Base-by-base conservation (phyloP, 176 grass and related monocot genomes). In the Aegilops sharonensis region DNA sequence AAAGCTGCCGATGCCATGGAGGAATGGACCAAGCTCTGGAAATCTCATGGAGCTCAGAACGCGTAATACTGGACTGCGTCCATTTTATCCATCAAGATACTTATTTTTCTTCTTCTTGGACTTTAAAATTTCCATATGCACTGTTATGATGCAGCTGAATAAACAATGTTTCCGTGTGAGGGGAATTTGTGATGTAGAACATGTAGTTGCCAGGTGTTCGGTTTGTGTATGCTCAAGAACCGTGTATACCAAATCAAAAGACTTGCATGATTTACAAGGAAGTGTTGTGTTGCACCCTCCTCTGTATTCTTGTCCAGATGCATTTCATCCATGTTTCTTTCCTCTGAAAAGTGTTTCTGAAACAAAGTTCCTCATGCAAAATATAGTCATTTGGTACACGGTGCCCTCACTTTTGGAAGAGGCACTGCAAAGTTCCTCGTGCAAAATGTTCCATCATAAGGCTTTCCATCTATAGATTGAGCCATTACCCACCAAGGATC, bases 11-110 rank as follows among this genome's bases (percentile, higher is more conserved):
- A 94, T 61, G 90, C 90, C 3, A 99, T 99, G 97, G 90, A 91
- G 59, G 94, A 95, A 63, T 96, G 97, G 94, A 78, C 86, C 57
- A 90, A 90, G 5, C 89, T 99, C 36, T 99, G 97, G 97, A 92
- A 94, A 72, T 60, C 90, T 81, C 64, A 90, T 83, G 92, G 85
- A 24, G 81, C 82, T 78, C 81, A 86, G 48, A 78, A 45, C 23
- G 79, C 74, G 2, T 96, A 85, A 71, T 32, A 25, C 14, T 89
- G 76, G 39, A 81, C 61, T 59, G 30, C 29, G 27, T 6, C 8
- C 25, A 35, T 57, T 43, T 64, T 78, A 14, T 47, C 32, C 21
- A 36, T 23, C 73, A 21, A 62, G 37, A 68, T 65, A 78, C 61
- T 65, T 85, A 69, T 64, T 83, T 83, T 56, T 79, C 32, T 17